A percentile compares a stretch with the other conserved stretches of the same genome.
Evolutionary conservation across 192 early-diverging fungal genomes (phyloP).

Genomic region (Coemansia sp.): DNA sequence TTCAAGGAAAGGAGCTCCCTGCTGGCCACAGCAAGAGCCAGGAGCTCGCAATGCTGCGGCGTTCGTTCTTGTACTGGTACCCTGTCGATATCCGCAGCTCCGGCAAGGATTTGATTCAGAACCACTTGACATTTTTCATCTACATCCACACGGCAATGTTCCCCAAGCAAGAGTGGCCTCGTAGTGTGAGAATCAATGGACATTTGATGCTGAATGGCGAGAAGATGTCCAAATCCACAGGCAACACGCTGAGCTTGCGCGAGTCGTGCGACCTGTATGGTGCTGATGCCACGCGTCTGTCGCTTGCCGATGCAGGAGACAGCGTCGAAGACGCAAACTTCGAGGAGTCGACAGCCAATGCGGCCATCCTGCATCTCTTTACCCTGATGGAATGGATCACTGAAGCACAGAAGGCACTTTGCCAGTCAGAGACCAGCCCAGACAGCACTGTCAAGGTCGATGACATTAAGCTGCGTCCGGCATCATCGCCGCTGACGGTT

Average conservation of each 20-base stretch:
- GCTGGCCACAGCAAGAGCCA: constrained; percentile 55
- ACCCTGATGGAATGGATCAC: constrained; percentile 90
- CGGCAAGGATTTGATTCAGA: constrained; percentile 96
- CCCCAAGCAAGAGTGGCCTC: constrained; percentile 88
- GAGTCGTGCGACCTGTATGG: constrained; percentile 83
- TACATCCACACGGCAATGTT: constrained; percentile 97
- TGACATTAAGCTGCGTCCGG: constrained; percentile 51
- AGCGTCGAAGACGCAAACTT: constrained; percentile 98
- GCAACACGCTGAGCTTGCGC: constrained; percentile 87
- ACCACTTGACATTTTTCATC: constrained; percentile 96
- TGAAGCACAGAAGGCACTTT: constrained; percentile 60
- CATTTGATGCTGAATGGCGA: constrained; percentile 92
- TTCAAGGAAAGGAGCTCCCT: constrained; percentile 64
- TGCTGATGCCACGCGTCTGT: constrained; percentile 93
- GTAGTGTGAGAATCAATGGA: constrained; percentile 83
- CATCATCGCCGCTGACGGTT: constrained; percentile 60
- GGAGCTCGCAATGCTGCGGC: constrained; percentile 71
- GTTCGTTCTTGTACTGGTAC: constrained; percentile 97
- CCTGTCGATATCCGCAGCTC: constrained; percentile 92
- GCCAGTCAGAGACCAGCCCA: constrained; percentile 56
- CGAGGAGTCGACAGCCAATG: constrained; percentile 89
- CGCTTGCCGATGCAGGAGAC: constrained; percentile 96
- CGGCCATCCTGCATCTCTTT: constrained; percentile 87
- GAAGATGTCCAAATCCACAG: constrained; percentile 98
- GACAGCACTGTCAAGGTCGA: constrained; percentile 26